phyloP scores from a whole-genome alignment of 2,329 filamentous ascomycete species.

The Penicillium crustosum region DNA sequence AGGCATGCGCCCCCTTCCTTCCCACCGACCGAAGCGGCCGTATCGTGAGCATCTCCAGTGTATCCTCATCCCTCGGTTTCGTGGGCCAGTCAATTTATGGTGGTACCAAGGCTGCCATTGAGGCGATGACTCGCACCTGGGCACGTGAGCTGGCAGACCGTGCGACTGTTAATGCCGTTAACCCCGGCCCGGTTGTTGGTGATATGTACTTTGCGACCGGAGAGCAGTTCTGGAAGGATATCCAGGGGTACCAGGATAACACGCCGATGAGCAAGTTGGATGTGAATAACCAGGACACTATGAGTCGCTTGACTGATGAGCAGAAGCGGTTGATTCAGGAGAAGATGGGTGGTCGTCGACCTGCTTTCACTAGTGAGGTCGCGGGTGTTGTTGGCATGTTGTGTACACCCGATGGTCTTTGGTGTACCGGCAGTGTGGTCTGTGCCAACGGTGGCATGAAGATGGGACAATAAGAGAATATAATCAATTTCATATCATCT shows the following conservation, averaged over 20 bases:
- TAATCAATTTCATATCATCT: too few species aligned
- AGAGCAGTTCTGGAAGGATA: conserved; percentile 57
- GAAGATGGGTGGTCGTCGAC: conserved; percentile 56
- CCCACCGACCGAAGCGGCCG: conserved; percentile 66
- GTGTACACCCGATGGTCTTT: conserved; percentile 67
- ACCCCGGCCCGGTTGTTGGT: conserved; percentile 65
- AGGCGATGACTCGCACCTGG: conserved; percentile 70
- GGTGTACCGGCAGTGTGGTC: conserved; percentile 77
- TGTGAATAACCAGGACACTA: conserved; percentile 54
- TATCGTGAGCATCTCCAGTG: conserved; percentile 62
- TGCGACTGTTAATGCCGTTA: conserved; percentile 65
- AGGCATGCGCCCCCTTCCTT: conserved; percentile 69
- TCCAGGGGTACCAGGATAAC: conserved; percentile 61
- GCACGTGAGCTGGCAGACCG: conserved; percentile 61
- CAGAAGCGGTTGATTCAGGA: conserved; percentile 61
- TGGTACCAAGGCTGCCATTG: conserved; percentile 65
- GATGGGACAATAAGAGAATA: conserved; percentile 38
- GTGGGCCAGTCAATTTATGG: conserved; percentile 62
- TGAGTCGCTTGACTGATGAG: conserved; percentile 62
- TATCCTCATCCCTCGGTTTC: conserved; percentile 60
- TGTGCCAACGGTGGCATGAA: conserved; percentile 78
- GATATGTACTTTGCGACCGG: conserved; percentile 64
- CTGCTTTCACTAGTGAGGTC: conserved; percentile 68
- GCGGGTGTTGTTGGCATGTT: conserved; percentile 76
- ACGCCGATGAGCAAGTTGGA: conserved; percentile 64